Conservation (phyloP, 163 green algal species). For the Scenedesmus sp. region DNA sequence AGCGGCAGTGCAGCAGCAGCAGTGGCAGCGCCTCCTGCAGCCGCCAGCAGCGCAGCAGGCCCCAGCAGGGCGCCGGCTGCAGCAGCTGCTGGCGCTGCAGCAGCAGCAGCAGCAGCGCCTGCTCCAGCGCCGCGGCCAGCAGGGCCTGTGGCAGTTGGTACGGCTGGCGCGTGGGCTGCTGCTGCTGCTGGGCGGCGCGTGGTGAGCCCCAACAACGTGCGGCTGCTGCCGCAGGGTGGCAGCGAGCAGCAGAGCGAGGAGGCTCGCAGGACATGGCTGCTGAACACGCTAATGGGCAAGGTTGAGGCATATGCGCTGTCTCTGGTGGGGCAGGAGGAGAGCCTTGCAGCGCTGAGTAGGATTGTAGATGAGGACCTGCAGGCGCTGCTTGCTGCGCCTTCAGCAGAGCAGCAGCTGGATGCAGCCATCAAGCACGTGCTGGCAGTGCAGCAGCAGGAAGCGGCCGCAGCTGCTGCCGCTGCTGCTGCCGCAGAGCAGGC, state of each 20-base stretch:
- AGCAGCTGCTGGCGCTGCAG: constrained; percentile 1
- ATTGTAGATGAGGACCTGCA: constrained; percentile 36
- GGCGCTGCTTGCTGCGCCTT: constrained; percentile 1
- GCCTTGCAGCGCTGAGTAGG: constrained; percentile 1
- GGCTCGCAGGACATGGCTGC: not conserved
- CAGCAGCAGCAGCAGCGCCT: constrained; percentile 3
- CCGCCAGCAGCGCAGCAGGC: not conserved
- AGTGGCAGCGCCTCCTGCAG: constrained; percentile 3
- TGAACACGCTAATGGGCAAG: constrained; percentile 11
- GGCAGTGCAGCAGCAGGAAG: not conserved
- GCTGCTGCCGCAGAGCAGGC: not conserved
- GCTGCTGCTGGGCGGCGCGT: constrained; percentile 19
- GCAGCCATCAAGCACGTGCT: constrained; percentile 35
- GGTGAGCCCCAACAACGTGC: constrained; percentile 30
- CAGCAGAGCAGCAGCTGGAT: constrained; percentile 35
- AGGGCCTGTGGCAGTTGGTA: not conserved
- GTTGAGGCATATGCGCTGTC: constrained; percentile 21
- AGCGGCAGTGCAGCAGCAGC: not conserved
- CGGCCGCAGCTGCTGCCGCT: not conserved
- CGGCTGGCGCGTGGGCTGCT: constrained; percentile 29
- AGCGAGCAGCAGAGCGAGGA: not conserved
- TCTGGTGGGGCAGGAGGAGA: not conserved
- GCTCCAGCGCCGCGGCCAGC: not conserved
- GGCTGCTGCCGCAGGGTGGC: constrained; percentile 11
- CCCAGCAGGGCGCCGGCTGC: not conserved